These are phyloP conservation scores for Smittium mucronatum DNA, from an alignment of 371 early-diverging fungal species.

Conservation along the genomic window DNA sequence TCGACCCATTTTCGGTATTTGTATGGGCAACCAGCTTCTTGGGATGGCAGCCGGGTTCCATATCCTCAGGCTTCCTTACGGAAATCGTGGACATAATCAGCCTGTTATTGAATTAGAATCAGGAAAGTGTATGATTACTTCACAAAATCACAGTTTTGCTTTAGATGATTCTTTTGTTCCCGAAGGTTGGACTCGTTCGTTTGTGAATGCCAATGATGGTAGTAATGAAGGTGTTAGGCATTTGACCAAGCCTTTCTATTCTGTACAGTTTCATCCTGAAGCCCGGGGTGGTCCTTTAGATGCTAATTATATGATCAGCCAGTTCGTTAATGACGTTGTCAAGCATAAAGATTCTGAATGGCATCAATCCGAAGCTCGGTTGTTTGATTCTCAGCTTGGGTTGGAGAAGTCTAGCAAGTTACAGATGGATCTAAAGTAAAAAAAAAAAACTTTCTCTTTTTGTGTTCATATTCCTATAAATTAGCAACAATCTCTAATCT, in stretches of 20 bases:
- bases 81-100: constrained; percentile 95
- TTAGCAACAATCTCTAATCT: too few species aligned
- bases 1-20: constrained; percentile 91
- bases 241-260: constrained; percentile 48
- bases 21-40: constrained; percentile 89
- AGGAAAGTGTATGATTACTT: constrained; percentile 76
- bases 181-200: constrained; percentile 64
- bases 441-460: too few species aligned
- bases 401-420: background rate
- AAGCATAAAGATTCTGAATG: constrained; percentile 20
- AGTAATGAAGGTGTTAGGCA: constrained; percentile 89
- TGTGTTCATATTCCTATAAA: too few species aligned
- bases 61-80: constrained; percentile 80
- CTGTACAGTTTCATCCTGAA: constrained; percentile 96
- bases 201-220: constrained; percentile 87
- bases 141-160: constrained; percentile 93
- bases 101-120: constrained; percentile 62
- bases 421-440: constrained; percentile 9
- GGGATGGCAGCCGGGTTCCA: constrained; percentile 78
- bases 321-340: constrained; percentile 40
- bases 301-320: constrained; percentile 73
- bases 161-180: constrained; percentile 55
- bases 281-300: constrained; percentile 91
- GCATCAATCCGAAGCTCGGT: background rate
- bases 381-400: constrained; percentile 8